Conservation (phyloP, 169 alveolate species). For the Plasmodium inui region DNA sequence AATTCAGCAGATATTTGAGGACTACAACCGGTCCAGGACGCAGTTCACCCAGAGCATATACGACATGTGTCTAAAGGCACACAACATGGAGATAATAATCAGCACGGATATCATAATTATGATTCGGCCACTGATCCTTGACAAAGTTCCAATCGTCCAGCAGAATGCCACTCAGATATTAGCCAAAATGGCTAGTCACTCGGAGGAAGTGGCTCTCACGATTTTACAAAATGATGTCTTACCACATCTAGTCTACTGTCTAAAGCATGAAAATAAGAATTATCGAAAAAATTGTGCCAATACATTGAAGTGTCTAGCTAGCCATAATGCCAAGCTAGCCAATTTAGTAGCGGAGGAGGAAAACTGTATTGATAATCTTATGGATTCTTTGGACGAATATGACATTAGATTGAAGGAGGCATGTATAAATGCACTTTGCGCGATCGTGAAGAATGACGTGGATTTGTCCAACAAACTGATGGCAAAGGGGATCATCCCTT, state of each 20-base stretch:
- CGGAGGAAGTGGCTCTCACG: constrained; percentile 62
- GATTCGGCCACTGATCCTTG: constrained; percentile 60
- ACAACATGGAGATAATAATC: constrained; percentile 54
- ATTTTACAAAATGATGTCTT: constrained; percentile 63
- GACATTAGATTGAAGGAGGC: constrained; percentile 51
- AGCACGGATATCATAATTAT: constrained; percentile 61
- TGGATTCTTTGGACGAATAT: constrained; percentile 58
- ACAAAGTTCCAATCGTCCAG: constrained; percentile 65
- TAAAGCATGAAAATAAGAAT: constrained; percentile 74
- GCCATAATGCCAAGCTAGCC: constrained; percentile 63
- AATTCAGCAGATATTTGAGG: constrained; percentile 62
- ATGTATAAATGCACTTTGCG: constrained; percentile 66
- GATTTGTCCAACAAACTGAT: constrained; percentile 38
- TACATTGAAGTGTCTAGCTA: constrained; percentile 51
- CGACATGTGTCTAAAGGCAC: constrained; percentile 58
- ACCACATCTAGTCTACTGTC: constrained; percentile 68
- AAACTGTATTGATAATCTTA: constrained; percentile 54
- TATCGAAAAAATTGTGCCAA: constrained; percentile 64
- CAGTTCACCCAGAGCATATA: constrained; percentile 57
- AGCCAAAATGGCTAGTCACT: constrained; percentile 55
- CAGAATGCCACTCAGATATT: constrained; percentile 62
- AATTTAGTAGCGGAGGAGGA: constrained; percentile 47
- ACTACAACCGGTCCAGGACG: constrained; percentile 30
- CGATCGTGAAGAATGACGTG: constrained; percentile 39
- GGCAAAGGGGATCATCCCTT: constrained; percentile 59